Evolutionary conservation across 1,139 yeast genomes (phyloP), one percentile per base, ranked within the genome.

Genomic region (Suhomyces terraborum): DNA sequence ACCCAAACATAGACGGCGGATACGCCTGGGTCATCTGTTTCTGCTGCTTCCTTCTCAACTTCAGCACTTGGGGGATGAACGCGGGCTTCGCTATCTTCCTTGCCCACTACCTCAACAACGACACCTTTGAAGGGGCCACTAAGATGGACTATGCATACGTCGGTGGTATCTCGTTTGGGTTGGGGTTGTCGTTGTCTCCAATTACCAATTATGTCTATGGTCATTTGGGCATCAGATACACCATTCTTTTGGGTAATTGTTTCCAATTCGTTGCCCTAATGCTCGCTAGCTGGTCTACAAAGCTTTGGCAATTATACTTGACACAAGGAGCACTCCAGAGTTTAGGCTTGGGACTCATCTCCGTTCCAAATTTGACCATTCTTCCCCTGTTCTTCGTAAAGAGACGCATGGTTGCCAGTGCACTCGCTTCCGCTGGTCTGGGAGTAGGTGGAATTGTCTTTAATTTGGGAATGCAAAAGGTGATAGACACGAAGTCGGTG

Each of bases 321-420:
- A 68, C 79, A 2, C 81, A 77, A 53, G 82, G 81, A 1, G 37
- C 75, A n/a, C 53, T 77, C 55, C 77, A 73, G 46, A 75, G 79
- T 33, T 53, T 72, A 35, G 81, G 81, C 0, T 59, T 76, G 20
- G 79, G 78, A 0, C 51, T 73, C 18, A 66, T 74, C 50, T 65
- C 75, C 27, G 53, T 73, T 8, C 77, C 76, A 3, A 63, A 80
- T 1, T 53, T 68, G 18, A 67, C 79, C 2, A 55, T 75, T 6
- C 62, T 82, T 9, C 86, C 88, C 0, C 84, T 78, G 47, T 83
- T 77, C 63, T 83, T 82, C 58, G 65, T 73, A 46, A 69, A 65
- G 46, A 72, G 64, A 45, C 67, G 85, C 43, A 79, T 82, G 0
- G 57, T 80, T 20, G 88, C 84, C 1, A 60, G 73, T 9, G 84